These are phyloP conservation scores for Aspergillus sp. DNA, from an alignment of 2,329 filamentous ascomycete species.

Conservation along the genomic window DNA sequence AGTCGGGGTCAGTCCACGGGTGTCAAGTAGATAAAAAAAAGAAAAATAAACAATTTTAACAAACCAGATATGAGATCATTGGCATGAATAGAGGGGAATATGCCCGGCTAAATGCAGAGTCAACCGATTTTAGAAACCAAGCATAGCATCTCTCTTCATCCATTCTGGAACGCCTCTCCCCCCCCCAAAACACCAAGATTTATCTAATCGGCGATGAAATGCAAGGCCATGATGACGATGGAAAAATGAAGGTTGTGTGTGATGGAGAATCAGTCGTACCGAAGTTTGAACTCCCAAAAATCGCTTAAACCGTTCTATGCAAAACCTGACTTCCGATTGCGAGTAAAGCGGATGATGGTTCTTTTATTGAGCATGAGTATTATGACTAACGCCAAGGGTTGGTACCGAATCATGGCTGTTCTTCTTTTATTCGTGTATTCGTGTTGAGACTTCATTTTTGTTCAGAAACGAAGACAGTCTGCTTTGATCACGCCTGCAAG, in stretches of 20 bases:
- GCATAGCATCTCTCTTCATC: conserved; percentile 1
- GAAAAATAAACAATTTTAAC: background rate
- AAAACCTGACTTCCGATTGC: conserved; percentile 15
- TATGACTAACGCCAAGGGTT: conserved; percentile 13
- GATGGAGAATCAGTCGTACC: background rate
- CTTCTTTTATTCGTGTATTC: conserved; percentile 20
- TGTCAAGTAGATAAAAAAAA: background rate
- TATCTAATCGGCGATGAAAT: conserved; percentile 16
- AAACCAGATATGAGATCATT: background rate
- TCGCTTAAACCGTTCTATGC: conserved; percentile 25
- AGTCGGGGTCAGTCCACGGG: background rate
- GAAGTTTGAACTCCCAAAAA: conserved; percentile 10
- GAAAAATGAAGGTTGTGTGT: conserved; percentile 7
- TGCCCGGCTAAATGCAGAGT: conserved; percentile 3
- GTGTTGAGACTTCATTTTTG: conserved; percentile 16
- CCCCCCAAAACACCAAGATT: conserved; percentile 12
- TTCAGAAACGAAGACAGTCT: background rate
- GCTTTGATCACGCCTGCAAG: conserved; percentile 19
- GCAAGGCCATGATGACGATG: conserved; percentile 10
- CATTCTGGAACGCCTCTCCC: conserved; percentile 6
- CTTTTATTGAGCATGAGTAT: conserved; percentile 11
- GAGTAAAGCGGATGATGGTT: conserved; percentile 8
- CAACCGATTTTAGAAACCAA: background rate
- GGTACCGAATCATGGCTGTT: conserved; percentile 14
- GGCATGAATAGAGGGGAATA: conserved; percentile 1